A percentile compares a stretch with the other conserved stretches of the same genome.
phyloP scores from a whole-genome alignment of 2,329 filamentous ascomycete species.

The Endoconidiophora laricicola region DNA sequence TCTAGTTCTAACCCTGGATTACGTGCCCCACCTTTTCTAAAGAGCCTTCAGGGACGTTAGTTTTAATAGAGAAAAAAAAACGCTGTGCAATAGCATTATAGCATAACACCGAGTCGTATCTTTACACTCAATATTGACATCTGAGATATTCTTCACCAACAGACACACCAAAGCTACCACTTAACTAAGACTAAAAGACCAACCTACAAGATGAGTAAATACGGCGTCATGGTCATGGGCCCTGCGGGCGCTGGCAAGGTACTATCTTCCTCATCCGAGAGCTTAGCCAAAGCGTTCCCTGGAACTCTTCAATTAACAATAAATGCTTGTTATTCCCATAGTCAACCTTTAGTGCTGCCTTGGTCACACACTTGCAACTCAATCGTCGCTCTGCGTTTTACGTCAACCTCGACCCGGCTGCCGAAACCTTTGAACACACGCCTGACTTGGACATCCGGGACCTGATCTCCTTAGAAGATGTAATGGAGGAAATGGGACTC shows the following conservation, averaged over 20 bases:
- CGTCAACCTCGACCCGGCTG: slow-evolving; percentile 93
- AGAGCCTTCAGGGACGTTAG: too few species aligned
- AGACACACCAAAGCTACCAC: background rate
- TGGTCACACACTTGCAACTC: slow-evolving; percentile 84
- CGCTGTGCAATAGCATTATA: too few species aligned
- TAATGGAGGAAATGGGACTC: slow-evolving; percentile 86
- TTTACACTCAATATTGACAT: too few species aligned
- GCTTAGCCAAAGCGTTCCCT: background rate
- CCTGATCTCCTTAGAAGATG: slow-evolving; percentile 81
- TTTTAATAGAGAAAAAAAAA: too few species aligned
- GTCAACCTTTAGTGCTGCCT: slow-evolving; percentile 85
- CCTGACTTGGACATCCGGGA: slow-evolving; percentile 94
- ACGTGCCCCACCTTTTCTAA: too few species aligned
- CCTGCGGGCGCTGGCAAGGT: slow-evolving; percentile 90
- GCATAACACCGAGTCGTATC: too few species aligned
- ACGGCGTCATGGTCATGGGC: slow-evolving; percentile 88
- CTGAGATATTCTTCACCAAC: too few species aligned
- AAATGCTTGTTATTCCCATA: background rate
- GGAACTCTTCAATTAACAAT: slow-evolving; percentile 20
- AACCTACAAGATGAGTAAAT: slow-evolving; percentile 61
- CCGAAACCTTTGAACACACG: slow-evolving; percentile 78
- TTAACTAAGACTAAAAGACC: background rate
- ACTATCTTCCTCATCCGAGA: slow-evolving; percentile 2
- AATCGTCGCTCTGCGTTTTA: slow-evolving; percentile 92
- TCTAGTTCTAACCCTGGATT: too few species aligned